A percentile compares a stretch with the other conserved stretches of the same genome.
Evolutionary conservation across 164 flowering plant species (phyloP).

Genomic region (Litsea cubeba): DNA sequence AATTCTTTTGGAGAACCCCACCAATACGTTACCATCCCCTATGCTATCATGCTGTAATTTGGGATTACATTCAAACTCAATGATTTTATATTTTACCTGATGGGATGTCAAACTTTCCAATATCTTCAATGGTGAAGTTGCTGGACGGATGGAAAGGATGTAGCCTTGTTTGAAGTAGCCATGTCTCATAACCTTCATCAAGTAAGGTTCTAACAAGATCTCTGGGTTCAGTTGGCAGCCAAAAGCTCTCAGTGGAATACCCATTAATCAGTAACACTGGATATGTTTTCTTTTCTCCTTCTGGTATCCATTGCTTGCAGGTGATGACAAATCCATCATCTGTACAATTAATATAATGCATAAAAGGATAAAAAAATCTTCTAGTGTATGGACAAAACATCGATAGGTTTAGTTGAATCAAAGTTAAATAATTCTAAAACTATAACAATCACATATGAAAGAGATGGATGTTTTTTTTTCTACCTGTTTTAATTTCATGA

Average conservation of each 20-base stretch:
- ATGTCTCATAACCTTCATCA: slow-evolving; percentile 39
- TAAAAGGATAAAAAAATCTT: no score
- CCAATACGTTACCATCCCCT: no score
- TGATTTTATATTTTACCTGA: slow-evolving; percentile 23
- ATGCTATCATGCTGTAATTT: no score
- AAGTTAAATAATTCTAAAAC: no score
- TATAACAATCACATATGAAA: no score
- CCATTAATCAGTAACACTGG: slow-evolving; percentile 59
- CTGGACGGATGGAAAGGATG: slow-evolving; percentile 43
- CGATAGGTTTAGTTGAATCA: no score
- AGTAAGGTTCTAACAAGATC: slow-evolving; percentile 55
- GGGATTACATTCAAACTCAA: slow-evolving; percentile 6
- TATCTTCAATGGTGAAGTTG: slow-evolving; percentile 47
- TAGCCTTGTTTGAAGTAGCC: slow-evolving; percentile 50
- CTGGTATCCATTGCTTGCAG: slow-evolving; percentile 42
- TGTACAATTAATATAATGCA: slow-evolving; percentile 16
- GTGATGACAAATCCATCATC: slow-evolving; percentile 42
- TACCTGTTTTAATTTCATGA: slow-evolving; percentile 49
- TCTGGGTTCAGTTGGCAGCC: slow-evolving; percentile 52
- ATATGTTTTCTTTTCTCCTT: slow-evolving; percentile 21
- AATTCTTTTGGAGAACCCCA: no score
- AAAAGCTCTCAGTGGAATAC: slow-evolving; percentile 43
- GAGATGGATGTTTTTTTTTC: background rate
- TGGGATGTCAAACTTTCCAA: slow-evolving; percentile 53
- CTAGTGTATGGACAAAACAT: no score